phyloP scores from a whole-genome alignment of 495 filamentous ascomycete genomes.

The Penicillium ochrochloron region DNA sequence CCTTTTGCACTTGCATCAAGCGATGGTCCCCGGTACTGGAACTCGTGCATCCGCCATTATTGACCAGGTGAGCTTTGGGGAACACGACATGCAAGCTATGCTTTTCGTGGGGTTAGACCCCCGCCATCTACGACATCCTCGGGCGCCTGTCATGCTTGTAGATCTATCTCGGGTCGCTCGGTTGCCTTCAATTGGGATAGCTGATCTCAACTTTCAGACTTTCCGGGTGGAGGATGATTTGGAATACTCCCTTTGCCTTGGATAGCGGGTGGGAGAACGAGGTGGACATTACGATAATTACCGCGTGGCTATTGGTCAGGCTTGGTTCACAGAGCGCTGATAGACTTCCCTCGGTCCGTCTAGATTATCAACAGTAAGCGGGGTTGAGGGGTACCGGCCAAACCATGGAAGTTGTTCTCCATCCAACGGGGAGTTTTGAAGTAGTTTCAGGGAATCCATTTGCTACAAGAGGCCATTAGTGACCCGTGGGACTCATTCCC shows the following conservation, averaged over 20 bases:
- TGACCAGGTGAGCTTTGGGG: slow-evolving; percentile 1
- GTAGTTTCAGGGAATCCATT: not conserved
- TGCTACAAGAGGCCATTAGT: not conserved
- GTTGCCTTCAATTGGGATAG: not conserved
- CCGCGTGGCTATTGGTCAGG: not conserved
- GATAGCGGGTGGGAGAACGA: not conserved
- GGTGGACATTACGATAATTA: not conserved
- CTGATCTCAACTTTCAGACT: slow-evolving; percentile 3
- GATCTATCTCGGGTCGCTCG: not conserved
- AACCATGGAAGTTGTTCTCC: not conserved
- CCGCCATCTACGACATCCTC: not conserved
- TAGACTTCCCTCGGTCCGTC: slow-evolving; percentile 7
- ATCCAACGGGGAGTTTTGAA: not conserved
- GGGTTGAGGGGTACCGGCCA: not conserved
- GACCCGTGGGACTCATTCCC: not conserved
- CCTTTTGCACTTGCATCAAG: slow-evolving; percentile 13
- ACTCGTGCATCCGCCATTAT: slow-evolving; percentile 3
- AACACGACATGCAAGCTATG: not conserved
- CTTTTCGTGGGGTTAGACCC: not conserved
- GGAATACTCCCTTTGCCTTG: not conserved
- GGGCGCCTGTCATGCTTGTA: not conserved
- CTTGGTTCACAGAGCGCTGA: not conserved
- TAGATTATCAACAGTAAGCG: not conserved
- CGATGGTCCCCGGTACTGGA: not conserved
- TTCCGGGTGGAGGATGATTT: slow-evolving; percentile 1